Evolutionary conservation across 192 early-diverging fungal genomes (phyloP).

Genomic region (Coemansia sp.): DNA sequence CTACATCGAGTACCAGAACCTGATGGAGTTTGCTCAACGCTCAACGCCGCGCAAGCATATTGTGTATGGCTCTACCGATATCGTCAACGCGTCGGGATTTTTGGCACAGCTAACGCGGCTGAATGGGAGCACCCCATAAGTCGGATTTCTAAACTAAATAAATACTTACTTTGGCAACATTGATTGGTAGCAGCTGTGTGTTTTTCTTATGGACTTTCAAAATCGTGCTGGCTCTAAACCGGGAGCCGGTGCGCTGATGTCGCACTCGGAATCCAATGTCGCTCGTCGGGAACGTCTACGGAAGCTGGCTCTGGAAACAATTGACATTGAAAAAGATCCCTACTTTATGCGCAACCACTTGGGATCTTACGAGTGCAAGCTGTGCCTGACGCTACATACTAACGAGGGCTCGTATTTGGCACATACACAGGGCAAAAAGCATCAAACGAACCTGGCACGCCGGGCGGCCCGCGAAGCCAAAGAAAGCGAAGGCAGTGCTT

Average conservation of each 20-base stretch:
- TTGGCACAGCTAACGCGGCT: conserved; percentile 74
- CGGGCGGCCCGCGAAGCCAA: conserved; percentile 83
- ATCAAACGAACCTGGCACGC: conserved; percentile 89
- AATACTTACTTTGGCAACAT: too few relatives aligned
- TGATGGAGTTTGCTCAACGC: conserved; percentile 83
- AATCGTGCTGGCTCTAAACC: conserved; percentile 92
- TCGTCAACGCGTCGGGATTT: conserved; percentile 78
- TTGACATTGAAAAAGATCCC: conserved; percentile 93
- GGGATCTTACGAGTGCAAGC: conserved; percentile 78
- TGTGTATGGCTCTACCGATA: conserved; percentile 91
- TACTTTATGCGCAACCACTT: conserved; percentile 96
- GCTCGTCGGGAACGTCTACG: conserved; percentile 92
- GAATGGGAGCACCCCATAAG: conserved; percentile 17
- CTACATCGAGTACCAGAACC: conserved; percentile 96
- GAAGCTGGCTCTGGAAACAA: conserved; percentile 91
- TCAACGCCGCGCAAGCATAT: conserved; percentile 70
- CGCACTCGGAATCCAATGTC: conserved; percentile 80
- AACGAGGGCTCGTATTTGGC: conserved; percentile 95
- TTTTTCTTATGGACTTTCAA: conserved; percentile 65
- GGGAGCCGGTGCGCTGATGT: conserved; percentile 83
- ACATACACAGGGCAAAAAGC: conserved; percentile 98
- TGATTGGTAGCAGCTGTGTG: not conserved
- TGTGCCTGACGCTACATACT: conserved; percentile 80
- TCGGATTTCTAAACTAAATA: too few relatives aligned
- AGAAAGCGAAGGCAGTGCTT: conserved; percentile 53